phyloP scores from a whole-genome alignment of 345 rosid genomes.

The Aquilaria malaccensis region DNA sequence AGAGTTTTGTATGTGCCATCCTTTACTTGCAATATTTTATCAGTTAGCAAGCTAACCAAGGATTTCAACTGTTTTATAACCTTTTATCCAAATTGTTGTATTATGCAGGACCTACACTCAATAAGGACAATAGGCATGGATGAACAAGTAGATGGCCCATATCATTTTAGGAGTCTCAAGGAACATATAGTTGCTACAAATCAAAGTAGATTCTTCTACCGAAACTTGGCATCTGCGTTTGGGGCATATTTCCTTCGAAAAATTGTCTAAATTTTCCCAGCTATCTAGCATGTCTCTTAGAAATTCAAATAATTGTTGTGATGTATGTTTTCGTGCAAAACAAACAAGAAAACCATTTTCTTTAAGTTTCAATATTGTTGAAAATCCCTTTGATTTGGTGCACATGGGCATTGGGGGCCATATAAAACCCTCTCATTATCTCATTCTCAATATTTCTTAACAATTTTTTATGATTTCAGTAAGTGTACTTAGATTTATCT shows the following conservation, averaged over 20 bases:
- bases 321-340: too few relatives aligned
- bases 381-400: too few relatives aligned
- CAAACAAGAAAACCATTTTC: too few relatives aligned
- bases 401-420: too few relatives aligned
- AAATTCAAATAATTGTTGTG: too few relatives aligned
- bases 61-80: not conserved
- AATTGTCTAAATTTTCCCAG: too few relatives aligned
- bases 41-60: not conserved
- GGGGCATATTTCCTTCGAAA: not conserved
- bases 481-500: too few relatives aligned
- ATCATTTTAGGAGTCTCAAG: not conserved
- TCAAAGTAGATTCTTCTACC: not conserved
- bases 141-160: not conserved
- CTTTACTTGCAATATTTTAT: not conserved
- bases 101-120: not conserved
- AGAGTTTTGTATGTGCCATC: not conserved
- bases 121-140: not conserved
- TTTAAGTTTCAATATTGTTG: too few relatives aligned
- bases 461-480: too few relatives aligned
- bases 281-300: too few relatives aligned
- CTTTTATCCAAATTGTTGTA: not conserved
- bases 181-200: not conserved
- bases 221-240: not conserved
- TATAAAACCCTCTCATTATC: too few relatives aligned
- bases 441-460: too few relatives aligned